phyloP scores from a whole-genome alignment of 805 yeast genomes.

The Wickerhamiella shivajii region DNA sequence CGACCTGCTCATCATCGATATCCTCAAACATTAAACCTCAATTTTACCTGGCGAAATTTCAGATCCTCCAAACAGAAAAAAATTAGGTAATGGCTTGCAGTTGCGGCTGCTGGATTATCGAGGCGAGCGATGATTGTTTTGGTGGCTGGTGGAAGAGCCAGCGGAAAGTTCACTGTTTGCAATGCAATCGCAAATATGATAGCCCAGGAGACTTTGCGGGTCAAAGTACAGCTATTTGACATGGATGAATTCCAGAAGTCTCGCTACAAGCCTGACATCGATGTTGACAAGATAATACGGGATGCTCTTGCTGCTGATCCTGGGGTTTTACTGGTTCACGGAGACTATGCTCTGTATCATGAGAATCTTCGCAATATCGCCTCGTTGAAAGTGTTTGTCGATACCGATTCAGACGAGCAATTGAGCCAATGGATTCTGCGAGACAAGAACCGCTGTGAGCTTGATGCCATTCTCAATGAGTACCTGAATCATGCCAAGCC shows the following conservation, averaged over 20 bases:
- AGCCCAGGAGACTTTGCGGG: slow-evolving; percentile 16
- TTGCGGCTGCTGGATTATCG: too few relatives aligned
- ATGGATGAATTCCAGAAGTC: slow-evolving; percentile 29
- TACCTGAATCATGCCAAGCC: slow-evolving; percentile 46
- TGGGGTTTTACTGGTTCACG: slow-evolving; percentile 42
- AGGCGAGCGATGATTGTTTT: slow-evolving; percentile 32
- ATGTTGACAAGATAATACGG: slow-evolving; percentile 22
- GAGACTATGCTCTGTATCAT: slow-evolving; percentile 68
- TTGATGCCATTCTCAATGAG: slow-evolving; percentile 24
- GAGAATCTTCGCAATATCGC: slow-evolving; percentile 39
- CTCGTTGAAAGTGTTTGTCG: slow-evolving; percentile 57
- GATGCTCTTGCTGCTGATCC: slow-evolving; percentile 9
- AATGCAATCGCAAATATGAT: slow-evolving; percentile 24
- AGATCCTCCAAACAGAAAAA: background rate
- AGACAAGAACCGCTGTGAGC: slow-evolving; percentile 19
- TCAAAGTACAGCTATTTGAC: slow-evolving; percentile 26
- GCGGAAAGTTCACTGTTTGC: slow-evolving; percentile 34
- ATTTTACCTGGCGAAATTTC: background rate
- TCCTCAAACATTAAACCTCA: slow-evolving; percentile 9
- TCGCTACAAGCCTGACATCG: slow-evolving; percentile 18
- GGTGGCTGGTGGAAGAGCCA: slow-evolving; percentile 49
- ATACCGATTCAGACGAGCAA: slow-evolving; percentile 73
- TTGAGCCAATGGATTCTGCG: slow-evolving; percentile 54
- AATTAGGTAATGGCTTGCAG: background rate
- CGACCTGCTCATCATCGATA: slow-evolving; percentile 36